phyloP scores from a whole-genome alignment of 1,284 basidiomycete species.

The Xerocomus amazonicus region DNA sequence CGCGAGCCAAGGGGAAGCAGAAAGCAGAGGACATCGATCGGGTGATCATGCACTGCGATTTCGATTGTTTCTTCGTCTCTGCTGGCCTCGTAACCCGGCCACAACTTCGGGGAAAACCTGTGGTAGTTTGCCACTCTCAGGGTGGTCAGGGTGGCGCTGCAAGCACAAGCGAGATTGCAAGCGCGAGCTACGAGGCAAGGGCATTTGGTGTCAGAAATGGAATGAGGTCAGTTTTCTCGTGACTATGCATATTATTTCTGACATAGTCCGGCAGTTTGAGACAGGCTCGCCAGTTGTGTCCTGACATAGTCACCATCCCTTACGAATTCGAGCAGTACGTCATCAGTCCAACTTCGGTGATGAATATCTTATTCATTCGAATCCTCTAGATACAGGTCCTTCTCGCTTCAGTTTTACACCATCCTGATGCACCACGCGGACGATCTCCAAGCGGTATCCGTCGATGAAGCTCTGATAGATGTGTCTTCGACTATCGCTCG shows the following conservation, averaged over 20 bases:
- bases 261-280: slow-evolving; percentile 56
- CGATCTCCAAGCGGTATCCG: slow-evolving; percentile 91
- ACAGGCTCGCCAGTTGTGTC: slow-evolving; percentile 79
- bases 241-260: background rate
- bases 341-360: background rate
- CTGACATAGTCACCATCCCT: slow-evolving; percentile 76
- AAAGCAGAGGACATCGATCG: slow-evolving; percentile 47
- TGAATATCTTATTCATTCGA: slow-evolving; percentile 12
- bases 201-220: slow-evolving; percentile 88
- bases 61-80: slow-evolving; percentile 96
- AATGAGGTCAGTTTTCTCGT: slow-evolving; percentile 65
- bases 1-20: slow-evolving; percentile 55
- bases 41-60: slow-evolving; percentile 92
- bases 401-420: slow-evolving; percentile 87
- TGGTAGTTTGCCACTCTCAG: slow-evolving; percentile 94
- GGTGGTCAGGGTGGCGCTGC: slow-evolving; percentile 60
- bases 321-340: slow-evolving; percentile 81
- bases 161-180: slow-evolving; percentile 93
- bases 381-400: slow-evolving; percentile 68
- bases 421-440: slow-evolving; percentile 88
- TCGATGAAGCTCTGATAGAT: slow-evolving; percentile 94
- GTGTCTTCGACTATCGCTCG: slow-evolving; percentile 67
- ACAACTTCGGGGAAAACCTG: slow-evolving; percentile 79
- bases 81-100: slow-evolving; percentile 80
- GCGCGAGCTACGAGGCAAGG: slow-evolving; percentile 91